Conservation (phyloP, 805 yeast genomes). For the Sungouiozyma intestinalis region DNA sequence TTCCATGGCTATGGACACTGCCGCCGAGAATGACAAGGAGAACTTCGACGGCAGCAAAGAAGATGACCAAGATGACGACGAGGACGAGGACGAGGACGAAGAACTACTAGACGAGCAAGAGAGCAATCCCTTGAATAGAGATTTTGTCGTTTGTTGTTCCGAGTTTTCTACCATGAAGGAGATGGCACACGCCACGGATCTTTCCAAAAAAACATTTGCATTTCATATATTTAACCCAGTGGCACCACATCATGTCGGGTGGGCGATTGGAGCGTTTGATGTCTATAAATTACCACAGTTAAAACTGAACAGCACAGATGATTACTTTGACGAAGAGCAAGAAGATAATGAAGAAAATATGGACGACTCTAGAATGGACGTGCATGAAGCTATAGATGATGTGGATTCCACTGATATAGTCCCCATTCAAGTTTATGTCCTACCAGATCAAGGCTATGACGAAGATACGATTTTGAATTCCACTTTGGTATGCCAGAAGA, state of each 20-base stretch:
- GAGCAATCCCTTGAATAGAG: constrained; percentile 28
- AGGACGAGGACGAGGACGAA: constrained; percentile 24
- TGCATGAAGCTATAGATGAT: constrained; percentile 20
- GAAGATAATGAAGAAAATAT: constrained; percentile 20
- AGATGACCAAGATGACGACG: constrained; percentile 24
- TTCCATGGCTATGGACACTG: constrained; percentile 8
- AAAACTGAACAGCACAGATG: constrained; percentile 6
- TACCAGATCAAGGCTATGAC: constrained; percentile 41
- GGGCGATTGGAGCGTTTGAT: constrained; percentile 86
- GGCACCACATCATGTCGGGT: constrained; percentile 89
- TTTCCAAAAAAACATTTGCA: constrained; percentile 60
- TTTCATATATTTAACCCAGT: constrained; percentile 75
- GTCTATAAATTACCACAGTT: constrained; percentile 31
- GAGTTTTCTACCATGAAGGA: constrained; percentile 59
- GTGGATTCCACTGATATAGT: constrained; percentile 35
- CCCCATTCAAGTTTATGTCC: constrained; percentile 51
- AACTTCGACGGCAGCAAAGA: constrained; percentile 5
- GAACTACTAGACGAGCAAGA: constrained; percentile 23
- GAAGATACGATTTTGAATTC: constrained; percentile 52
- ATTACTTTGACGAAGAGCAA: constrained; percentile 22
- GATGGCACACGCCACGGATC: constrained; percentile 64
- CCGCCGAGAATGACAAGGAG: not conserved
- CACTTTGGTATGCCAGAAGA: constrained; percentile 63
- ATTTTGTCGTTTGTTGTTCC: constrained; percentile 58
- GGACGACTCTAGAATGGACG: constrained; percentile 1